phyloP scores from a whole-genome alignment of 73 alveolate genomes.

The Blepharisma japonicum region DNA sequence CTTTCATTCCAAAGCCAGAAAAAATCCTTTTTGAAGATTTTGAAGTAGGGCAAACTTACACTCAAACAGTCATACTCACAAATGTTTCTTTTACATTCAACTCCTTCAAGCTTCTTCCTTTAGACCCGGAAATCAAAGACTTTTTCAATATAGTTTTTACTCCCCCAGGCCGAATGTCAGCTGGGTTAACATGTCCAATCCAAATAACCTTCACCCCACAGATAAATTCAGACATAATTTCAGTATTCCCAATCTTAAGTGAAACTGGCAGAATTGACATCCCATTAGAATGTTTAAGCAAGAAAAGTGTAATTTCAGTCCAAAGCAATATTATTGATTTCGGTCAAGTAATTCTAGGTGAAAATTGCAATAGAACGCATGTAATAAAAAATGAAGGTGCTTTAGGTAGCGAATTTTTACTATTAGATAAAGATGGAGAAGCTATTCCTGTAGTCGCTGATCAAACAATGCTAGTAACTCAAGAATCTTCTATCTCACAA shows the following conservation, averaged over 20 bases:
- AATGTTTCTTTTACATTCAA: constrained; percentile 90
- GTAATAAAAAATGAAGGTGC: constrained; percentile 88
- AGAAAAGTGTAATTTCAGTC: constrained; percentile 81
- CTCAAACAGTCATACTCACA: constrained; percentile 83
- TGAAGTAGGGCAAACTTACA: constrained; percentile 84
- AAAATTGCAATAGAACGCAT: constrained; percentile 63
- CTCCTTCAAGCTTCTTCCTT: constrained; percentile 81
- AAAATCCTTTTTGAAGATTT: constrained; percentile 88
- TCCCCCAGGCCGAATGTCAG: constrained; percentile 96
- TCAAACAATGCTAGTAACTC: constrained; percentile 39
- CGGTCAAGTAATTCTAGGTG: constrained; percentile 93
- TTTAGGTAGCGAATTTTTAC: constrained; percentile 66
- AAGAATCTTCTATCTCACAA: constrained; percentile 21
- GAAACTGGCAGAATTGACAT: constrained; percentile 94
- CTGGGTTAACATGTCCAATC: constrained; percentile 96
- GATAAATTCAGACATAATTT: constrained; percentile 85
- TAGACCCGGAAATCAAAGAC: constrained; percentile 83
- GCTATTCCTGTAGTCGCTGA: constrained; percentile 55
- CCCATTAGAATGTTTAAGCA: constrained; percentile 85
- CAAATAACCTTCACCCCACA: constrained; percentile 89
- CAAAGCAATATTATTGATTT: constrained; percentile 83
- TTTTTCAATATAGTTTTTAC: constrained; percentile 89
- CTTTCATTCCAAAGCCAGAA: constrained; percentile 94
- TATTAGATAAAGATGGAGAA: constrained; percentile 60
- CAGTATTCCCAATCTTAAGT: constrained; percentile 79